Percentiles rank a stretch among this genome's conserved stretches.
Evolutionary conservation across 495 filamentous ascomycete genomes (phyloP).

Genomic region (Tuber calosporum): DNA sequence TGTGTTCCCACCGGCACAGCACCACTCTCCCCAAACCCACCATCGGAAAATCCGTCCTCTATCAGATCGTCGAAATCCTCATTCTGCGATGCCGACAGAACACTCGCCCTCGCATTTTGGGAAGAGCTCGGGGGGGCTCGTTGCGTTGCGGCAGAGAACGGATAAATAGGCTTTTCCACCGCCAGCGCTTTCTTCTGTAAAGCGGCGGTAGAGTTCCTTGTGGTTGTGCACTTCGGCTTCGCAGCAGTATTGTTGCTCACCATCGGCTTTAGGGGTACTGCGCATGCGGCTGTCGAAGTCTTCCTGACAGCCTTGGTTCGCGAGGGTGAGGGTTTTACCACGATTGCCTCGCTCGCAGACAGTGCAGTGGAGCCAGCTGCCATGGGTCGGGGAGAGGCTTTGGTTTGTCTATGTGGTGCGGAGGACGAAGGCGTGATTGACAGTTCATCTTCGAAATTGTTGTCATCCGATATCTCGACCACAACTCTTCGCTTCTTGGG

Average conservation of each 20-base stretch:
- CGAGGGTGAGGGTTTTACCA: background rate
- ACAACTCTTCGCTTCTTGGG: constrained; percentile 49
- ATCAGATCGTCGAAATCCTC: constrained; percentile 44
- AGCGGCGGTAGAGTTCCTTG: background rate
- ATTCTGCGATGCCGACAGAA: constrained; percentile 13
- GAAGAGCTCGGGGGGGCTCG: background rate
- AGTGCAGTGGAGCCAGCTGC: background rate
- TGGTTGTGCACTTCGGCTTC: background rate
- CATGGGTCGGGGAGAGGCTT: background rate
- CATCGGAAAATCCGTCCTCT: constrained; percentile 49
- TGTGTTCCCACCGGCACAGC: background rate
- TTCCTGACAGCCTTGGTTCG: background rate
- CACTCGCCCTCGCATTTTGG: background rate
- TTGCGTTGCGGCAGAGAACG: background rate
- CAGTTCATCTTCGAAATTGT: constrained; percentile 22
- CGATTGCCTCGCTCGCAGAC: background rate
- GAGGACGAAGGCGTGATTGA: background rate
- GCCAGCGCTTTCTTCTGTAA: background rate
- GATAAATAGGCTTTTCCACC: background rate
- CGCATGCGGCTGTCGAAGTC: background rate
- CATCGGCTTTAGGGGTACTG: background rate
- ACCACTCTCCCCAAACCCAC: constrained; percentile 42
- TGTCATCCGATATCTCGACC: constrained; percentile 46
- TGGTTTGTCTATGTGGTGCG: background rate
- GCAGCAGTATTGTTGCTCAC: background rate